Conservation (phyloP, 805 yeast species). For the Hanseniaspora taiwanica region DNA sequence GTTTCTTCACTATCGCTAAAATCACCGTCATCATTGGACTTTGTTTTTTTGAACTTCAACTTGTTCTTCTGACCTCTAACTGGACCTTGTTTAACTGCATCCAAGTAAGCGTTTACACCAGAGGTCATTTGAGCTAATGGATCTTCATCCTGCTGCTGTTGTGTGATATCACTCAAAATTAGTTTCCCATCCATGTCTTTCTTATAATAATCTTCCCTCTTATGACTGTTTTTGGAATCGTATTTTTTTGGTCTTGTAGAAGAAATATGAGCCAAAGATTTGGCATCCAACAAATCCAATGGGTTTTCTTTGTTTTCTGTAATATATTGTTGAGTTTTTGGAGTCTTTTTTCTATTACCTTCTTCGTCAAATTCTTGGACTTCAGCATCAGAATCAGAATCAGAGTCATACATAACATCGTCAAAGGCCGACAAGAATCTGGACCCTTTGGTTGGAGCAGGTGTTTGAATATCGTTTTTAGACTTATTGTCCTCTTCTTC, state of each 20-base stretch:
- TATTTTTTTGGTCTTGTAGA: constrained; percentile 67
- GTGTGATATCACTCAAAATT: constrained; percentile 22
- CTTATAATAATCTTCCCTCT: constrained; percentile 18
- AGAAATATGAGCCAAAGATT: constrained; percentile 76
- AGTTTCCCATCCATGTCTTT: constrained; percentile 25
- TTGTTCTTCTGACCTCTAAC: constrained; percentile 86
- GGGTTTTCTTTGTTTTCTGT: constrained; percentile 69
- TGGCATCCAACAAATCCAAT: constrained; percentile 75
- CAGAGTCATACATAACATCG: constrained; percentile 69
- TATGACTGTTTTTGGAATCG: constrained; percentile 28
- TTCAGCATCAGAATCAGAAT: constrained; percentile 34
- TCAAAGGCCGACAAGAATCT: constrained; percentile 80
- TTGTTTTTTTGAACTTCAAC: constrained; percentile 67
- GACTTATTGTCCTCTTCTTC: constrained; percentile 11
- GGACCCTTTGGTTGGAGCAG: constrained; percentile 25
- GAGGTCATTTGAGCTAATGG: constrained; percentile 36
- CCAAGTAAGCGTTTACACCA: constrained; percentile 85
- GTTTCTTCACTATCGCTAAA: constrained; percentile 36
- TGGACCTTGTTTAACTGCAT: constrained; percentile 88
- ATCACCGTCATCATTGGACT: constrained; percentile 38
- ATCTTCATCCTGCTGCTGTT: constrained; percentile 24
- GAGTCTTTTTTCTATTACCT: constrained; percentile 12
- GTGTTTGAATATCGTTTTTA: no score
- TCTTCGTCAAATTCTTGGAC: constrained; percentile 31
- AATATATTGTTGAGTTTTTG: constrained; percentile 46